These are phyloP conservation scores for Stephanodiscus triporus DNA, from an alignment of 108 stramenopile species.

Conservation along the genomic window DNA sequence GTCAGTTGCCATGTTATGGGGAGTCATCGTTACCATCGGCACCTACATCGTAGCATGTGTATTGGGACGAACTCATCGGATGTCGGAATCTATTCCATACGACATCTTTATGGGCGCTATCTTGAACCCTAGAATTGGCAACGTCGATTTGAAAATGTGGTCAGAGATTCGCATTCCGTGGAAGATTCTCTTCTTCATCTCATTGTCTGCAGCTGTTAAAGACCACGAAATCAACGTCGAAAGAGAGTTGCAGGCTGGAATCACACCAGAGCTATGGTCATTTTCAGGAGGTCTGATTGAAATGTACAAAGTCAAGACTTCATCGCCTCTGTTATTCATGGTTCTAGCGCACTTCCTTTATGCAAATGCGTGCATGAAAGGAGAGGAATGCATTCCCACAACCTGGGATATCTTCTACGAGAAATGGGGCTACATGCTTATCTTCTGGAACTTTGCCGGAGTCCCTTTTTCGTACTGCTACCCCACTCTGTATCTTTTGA, in stretches of 20 bases:
- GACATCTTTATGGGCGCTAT: conserved; percentile 66
- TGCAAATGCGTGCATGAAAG: conserved; percentile 69
- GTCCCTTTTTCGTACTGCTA: conserved; percentile 65
- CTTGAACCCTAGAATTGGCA: conserved; percentile 57
- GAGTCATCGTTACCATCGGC: conserved; percentile 39
- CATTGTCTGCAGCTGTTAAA: conserved; percentile 54
- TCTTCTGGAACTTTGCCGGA: conserved; percentile 72
- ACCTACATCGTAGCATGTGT: conserved; percentile 38
- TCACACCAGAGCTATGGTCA: conserved; percentile 34
- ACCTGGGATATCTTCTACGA: conserved; percentile 78
- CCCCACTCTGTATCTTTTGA: conserved; percentile 49
- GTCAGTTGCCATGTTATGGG: conserved; percentile 52
- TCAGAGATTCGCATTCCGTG: conserved; percentile 63
- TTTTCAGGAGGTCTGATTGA: conserved; percentile 39
- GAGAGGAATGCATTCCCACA: conserved; percentile 67
- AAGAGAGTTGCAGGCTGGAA: conserved; percentile 26
- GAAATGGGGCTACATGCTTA: conserved; percentile 70
- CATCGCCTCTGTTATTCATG: conserved; percentile 54
- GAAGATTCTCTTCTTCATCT: conserved; percentile 53
- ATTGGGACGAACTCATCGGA: conserved; percentile 37
- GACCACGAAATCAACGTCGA: conserved; percentile 46
- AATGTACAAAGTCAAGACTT: conserved; percentile 41
- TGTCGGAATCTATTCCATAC: conserved; percentile 46
- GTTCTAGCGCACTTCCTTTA: conserved; percentile 61
- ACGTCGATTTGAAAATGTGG: conserved; percentile 64